phyloP scores from a whole-genome alignment of 2,329 filamentous ascomycete genomes.

The Claviceps citrina region DNA sequence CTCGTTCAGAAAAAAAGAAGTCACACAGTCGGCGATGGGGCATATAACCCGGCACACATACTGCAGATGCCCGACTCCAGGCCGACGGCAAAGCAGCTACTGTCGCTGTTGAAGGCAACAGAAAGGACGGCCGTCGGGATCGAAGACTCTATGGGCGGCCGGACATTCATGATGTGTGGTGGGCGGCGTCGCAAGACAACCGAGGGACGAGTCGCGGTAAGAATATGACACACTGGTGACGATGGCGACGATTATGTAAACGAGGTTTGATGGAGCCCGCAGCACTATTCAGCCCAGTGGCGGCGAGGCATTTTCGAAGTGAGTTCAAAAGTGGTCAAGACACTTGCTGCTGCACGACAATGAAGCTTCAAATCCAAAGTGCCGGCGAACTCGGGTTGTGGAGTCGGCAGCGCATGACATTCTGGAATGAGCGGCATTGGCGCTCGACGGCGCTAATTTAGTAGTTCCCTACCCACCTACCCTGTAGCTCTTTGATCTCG shows the following conservation, averaged over 20 bases:
- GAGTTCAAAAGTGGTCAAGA: no score
- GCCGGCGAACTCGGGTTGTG: no score
- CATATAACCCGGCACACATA: conserved; percentile 27
- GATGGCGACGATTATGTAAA: no score
- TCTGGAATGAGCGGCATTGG: no score
- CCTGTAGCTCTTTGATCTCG: no score
- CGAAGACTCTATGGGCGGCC: conserved; percentile 68
- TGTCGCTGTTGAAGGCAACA: conserved; percentile 71
- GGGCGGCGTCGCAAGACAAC: not conserved
- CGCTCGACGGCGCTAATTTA: no score
- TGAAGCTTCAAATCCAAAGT: no score
- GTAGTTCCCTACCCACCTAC: no score
- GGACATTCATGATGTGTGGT: conserved; percentile 62
- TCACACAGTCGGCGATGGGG: no score
- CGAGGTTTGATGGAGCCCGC: no score
- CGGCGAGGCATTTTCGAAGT: conserved; percentile 2
- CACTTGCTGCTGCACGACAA: no score
- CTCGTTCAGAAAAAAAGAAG: not conserved
- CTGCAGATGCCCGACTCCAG: conserved; percentile 74
- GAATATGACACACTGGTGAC: not conserved
- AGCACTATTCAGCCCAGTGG: not conserved
- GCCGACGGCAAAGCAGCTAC: conserved; percentile 74
- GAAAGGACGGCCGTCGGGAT: conserved; percentile 63
- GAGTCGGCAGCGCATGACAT: no score
- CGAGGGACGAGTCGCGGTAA: not conserved